phyloP scores from a whole-genome alignment of 73 alveolate genomes.

The Paramecium biaurelia region DNA sequence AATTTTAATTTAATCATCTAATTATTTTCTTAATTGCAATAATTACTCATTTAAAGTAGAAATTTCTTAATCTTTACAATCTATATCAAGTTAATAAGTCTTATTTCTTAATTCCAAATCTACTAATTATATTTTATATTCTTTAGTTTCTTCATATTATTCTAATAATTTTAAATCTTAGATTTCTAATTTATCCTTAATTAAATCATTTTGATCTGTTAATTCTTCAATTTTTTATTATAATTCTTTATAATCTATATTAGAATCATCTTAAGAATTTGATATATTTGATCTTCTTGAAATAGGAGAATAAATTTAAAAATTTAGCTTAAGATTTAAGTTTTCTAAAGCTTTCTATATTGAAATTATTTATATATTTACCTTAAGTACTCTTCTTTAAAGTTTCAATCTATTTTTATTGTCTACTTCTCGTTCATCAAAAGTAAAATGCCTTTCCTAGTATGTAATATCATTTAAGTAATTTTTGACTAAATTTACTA shows the following conservation, averaged over 20 bases:
- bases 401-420: not conserved
- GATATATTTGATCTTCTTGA: not conserved
- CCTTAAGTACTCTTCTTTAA: not conserved
- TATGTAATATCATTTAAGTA: not conserved
- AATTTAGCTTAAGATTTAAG: not conserved
- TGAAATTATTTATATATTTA: not conserved
- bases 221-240: not conserved
- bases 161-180: not conserved
- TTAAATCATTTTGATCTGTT: not conserved
- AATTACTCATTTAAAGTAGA: not conserved
- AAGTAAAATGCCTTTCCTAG: not conserved
- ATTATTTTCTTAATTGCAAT: not conserved
- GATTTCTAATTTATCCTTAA: slow-evolving; percentile 20
- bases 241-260: not conserved
- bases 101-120: not conserved
- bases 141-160: not conserved
- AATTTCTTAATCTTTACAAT: not conserved
- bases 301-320: not conserved
- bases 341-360: slow-evolving; percentile 14
- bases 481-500: slow-evolving; percentile 5
- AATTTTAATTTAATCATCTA: not conserved
- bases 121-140: not conserved
- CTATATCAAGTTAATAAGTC: not conserved
- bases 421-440: not conserved
- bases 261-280: not conserved